Percentiles rank a stretch among this genome's conserved stretches.
Evolutionary conservation across 208 protist genomes (phyloP).

Genomic region (Crithidia acanthocephali): DNA sequence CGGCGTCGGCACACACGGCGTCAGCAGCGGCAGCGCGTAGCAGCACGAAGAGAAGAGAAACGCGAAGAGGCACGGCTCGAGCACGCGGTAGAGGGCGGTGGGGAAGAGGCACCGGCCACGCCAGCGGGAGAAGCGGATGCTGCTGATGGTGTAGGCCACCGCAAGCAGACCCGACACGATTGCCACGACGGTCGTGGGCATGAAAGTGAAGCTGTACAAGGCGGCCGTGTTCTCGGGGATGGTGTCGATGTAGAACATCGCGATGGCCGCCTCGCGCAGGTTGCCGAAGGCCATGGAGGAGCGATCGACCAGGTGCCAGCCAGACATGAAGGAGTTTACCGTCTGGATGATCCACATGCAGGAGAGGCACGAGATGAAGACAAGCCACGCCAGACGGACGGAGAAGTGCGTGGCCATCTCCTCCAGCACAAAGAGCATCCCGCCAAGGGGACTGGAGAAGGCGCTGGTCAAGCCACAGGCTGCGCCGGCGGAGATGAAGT

Average conservation of each 20-base stretch:
- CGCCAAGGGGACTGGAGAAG: conserved; percentile 92
- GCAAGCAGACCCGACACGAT: conserved; percentile 58
- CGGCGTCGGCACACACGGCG: conserved; percentile 53
- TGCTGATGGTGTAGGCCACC: conserved; percentile 73
- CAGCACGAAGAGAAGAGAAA: conserved; percentile 50
- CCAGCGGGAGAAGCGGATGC: conserved; percentile 67
- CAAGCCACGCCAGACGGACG: conserved; percentile 76
- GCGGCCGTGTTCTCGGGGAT: conserved; percentile 44
- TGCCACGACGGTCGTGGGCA: conserved; percentile 70
- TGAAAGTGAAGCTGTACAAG: conserved; percentile 65
- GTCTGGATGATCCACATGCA: conserved; percentile 81
- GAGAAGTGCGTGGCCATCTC: conserved; percentile 88
- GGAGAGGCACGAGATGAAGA: conserved; percentile 84
- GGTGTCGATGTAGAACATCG: conserved; percentile 70
- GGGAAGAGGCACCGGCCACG: conserved; percentile 51
- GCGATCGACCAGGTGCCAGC: conserved; percentile 41
- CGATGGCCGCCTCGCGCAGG: conserved; percentile 46
- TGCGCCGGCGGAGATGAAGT: conserved; percentile 90
- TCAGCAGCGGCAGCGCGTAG: conserved; percentile 59
- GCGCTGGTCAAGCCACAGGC: conserved; percentile 91
- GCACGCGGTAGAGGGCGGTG: conserved; percentile 42
- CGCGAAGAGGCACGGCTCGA: conserved; percentile 62
- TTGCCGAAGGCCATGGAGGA: conserved; percentile 28
- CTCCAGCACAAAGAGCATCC: conserved; percentile 92
- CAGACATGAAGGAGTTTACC: conserved; percentile 59